A percentile compares a stretch with the other conserved stretches of the same genome.
These are phyloP conservation scores for Monosporascus sp. DNA, from an alignment of 2,329 filamentous ascomycete genomes.

Conservation along the genomic window DNA sequence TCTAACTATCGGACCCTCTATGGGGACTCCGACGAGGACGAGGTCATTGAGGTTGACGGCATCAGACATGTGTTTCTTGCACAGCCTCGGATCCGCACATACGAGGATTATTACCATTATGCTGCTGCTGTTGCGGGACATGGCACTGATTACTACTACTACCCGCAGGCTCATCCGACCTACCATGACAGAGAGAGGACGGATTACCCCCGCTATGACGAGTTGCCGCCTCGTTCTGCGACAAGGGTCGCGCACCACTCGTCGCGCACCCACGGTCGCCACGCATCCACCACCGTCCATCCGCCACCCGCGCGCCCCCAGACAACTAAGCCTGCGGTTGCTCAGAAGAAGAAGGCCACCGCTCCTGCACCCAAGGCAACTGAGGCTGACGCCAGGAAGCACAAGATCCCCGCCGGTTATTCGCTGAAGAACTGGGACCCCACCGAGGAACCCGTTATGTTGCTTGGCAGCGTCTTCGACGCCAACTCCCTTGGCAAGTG, in stretches of 20 bases:
- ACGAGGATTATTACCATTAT: constrained; percentile 29
- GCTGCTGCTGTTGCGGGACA: constrained; percentile 45
- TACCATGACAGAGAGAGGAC: constrained; percentile 32
- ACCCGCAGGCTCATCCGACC: constrained; percentile 40
- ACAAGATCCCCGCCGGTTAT: constrained; percentile 81
- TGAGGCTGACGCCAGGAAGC: constrained; percentile 53
- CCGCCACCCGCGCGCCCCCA: constrained; percentile 42
- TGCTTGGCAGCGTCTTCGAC: constrained; percentile 93
- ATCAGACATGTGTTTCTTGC: constrained; percentile 48
- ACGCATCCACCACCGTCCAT: constrained; percentile 34
- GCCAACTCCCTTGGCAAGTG: constrained; percentile 97
- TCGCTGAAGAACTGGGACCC: constrained; percentile 99
- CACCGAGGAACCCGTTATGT: constrained; percentile 84
- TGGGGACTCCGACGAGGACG: constrained; percentile 62
- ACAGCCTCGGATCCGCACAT: constrained; percentile 36
- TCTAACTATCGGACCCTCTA: constrained; percentile 55
- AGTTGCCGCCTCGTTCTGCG: constrained; percentile 30
- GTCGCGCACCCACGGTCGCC: constrained; percentile 32
- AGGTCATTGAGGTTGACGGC: constrained; percentile 49
- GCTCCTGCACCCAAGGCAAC: constrained; percentile 41
- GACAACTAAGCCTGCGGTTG: constrained; percentile 43
- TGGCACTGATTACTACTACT: constrained; percentile 55
- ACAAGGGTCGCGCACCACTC: constrained; percentile 31
- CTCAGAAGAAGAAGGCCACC: constrained; percentile 33
- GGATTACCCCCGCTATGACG: constrained; percentile 38